Conservation (phyloP, 306 rosid species). For the Cucurbita maxima region DNA sequence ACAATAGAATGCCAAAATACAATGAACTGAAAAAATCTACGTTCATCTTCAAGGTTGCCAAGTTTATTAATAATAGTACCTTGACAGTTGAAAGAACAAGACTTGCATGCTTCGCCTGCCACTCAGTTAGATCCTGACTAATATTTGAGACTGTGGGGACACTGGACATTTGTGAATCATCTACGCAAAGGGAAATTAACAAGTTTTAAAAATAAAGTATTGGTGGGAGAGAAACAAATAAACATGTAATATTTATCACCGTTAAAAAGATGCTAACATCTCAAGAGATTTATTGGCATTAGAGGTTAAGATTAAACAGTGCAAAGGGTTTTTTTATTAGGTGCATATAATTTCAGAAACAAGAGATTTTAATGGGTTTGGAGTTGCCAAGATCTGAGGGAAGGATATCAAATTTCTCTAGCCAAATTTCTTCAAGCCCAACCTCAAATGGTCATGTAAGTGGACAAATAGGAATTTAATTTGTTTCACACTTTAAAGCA, state of each 20-base stretch:
- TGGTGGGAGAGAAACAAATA: not conserved
- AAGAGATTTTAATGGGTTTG: not conserved
- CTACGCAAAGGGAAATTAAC: slow-evolving; percentile 23
- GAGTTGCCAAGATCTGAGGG: not conserved
- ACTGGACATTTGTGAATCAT: slow-evolving; percentile 36
- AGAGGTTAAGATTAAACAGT: not conserved
- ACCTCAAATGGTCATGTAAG: not conserved
- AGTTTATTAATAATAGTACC: slow-evolving; percentile 20
- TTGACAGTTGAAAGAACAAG: slow-evolving; percentile 48
- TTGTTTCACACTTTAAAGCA: not conserved
- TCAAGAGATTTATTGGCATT: not conserved
- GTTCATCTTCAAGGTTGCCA: not conserved
- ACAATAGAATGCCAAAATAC: not conserved
- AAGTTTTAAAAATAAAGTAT: slow-evolving; percentile 1
- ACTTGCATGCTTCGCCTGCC: slow-evolving; percentile 62
- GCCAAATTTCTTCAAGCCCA: not conserved
- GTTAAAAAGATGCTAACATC: not conserved
- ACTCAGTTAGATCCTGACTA: slow-evolving; percentile 54
- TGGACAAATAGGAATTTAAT: not conserved
- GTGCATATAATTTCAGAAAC: not conserved
- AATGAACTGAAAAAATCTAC: not conserved
- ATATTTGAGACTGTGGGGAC: slow-evolving; percentile 43
- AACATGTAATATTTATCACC: not conserved
- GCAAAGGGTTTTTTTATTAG: not conserved
- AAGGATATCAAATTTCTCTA: not conserved